Evolutionary conservation across 371 early-diverging fungal genomes (phyloP), one percentile per base, ranked within the genome.

Genomic region (Catenaria anguillulae): DNA sequence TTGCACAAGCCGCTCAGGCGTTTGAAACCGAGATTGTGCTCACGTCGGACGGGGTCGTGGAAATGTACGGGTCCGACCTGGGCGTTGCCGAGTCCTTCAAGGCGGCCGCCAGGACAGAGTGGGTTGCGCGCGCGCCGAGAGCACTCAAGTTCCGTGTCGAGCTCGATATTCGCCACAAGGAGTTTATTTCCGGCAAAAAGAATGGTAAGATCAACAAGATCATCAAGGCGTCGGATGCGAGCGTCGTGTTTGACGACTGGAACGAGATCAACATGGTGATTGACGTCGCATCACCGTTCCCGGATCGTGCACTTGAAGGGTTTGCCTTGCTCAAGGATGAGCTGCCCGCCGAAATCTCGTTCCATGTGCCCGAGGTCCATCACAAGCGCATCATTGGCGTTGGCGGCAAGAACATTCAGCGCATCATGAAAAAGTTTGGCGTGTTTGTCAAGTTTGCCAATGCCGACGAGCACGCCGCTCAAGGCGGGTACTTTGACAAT

Each of bases 371-470:
- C 56, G 91, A 91, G 67, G 74, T 81, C 4, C 86, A 84, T 66
- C 95, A 95, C 75, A 93, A 92, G 71, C 83, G 91, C 29, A 90
- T 95, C 64, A 95, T 95, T 65, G 95, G 95, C 31, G 88, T 86
- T 24, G 90, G 90, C 5, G 95, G 95, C 64, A 92, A 90, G 68
- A 89, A 90, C 72, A 93, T 95, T 62, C 93, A 93, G 65, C 77
- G 85, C 54, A 90, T 92, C 67, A 95, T 95, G 96, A 95, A 92
- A 63, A 87, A 89, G 65, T 90, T 84, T 66, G 92, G 92, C 29
- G 93, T 95, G 3, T 93, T 90, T 67, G 90, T 95, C 62, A 95
- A 93, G 70, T 93, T 93, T 68, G 83, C 84, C 37, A 88, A 84
- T 61, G 79, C 84, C 0, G 88, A 88, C 59, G 91, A 90, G 64